phyloP scores from a whole-genome alignment of 805 yeast genomes.

The Alloascoidea africana region DNA sequence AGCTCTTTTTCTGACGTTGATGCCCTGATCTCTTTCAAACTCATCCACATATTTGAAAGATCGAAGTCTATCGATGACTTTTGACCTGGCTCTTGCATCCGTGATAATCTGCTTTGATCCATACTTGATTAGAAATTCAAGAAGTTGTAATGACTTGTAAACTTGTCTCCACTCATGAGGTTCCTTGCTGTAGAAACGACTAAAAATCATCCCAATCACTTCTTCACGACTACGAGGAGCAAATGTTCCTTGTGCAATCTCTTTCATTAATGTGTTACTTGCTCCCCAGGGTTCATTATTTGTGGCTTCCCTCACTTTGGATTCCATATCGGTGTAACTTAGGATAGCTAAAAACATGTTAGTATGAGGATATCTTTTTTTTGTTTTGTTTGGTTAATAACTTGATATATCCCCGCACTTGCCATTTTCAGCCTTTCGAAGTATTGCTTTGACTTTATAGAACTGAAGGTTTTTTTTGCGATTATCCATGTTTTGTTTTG shows the following conservation, averaged over 20 bases:
- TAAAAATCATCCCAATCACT: not conserved
- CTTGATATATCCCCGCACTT: conserved; percentile 15
- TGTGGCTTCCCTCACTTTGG: conserved; percentile 83
- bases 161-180: conserved; percentile 98
- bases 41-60: conserved; percentile 90
- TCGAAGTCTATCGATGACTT: conserved; percentile 73
- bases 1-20: conserved; percentile 85
- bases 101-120: conserved; percentile 94
- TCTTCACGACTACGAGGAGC: not conserved
- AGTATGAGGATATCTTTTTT: not conserved
- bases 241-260: conserved; percentile 89
- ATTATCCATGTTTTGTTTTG: too few species aligned
- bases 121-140: conserved; percentile 81
- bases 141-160: conserved; percentile 81
- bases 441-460: conserved; percentile 94
- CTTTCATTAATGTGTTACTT: conserved; percentile 79
- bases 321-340: conserved; percentile 93
- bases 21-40: conserved; percentile 91
- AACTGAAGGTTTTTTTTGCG: conserved; percentile 77
- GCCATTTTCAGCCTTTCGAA: conserved; percentile 92
- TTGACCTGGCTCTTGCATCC: conserved; percentile 75
- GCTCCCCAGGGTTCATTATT: conserved; percentile 99
- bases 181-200: conserved; percentile 81
- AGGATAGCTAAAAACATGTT: conserved; percentile 38
- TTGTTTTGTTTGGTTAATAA: not conserved